A percentile compares a stretch with the other conserved stretches of the same genome.
Evolutionary conservation across 2,329 filamentous ascomycete genomes (phyloP).

Genomic region (Neurospora sp.): DNA sequence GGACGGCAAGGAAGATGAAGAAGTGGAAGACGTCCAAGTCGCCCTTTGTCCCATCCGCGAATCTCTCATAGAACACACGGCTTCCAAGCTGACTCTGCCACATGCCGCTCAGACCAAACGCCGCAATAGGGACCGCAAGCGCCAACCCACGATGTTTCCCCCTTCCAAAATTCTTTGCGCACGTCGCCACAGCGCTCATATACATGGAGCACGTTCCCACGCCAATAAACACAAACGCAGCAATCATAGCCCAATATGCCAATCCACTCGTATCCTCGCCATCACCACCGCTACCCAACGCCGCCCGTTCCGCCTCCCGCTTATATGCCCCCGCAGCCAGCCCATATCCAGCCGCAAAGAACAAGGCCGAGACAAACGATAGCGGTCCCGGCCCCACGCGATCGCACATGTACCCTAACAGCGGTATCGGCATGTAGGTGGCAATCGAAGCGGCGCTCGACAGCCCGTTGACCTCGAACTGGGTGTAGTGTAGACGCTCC

Average conservation of each 20-base stretch:
- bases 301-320: constrained; percentile 32
- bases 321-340: constrained; percentile 72
- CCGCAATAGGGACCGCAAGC: constrained; percentile 80
- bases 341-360: constrained; percentile 76
- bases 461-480: constrained; percentile 85
- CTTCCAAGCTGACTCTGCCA: constrained; percentile 88
- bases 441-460: constrained; percentile 79
- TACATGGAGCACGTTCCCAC: constrained; percentile 84
- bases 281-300: constrained; percentile 31
- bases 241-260: constrained; percentile 75
- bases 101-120: constrained; percentile 90
- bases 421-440: constrained; percentile 83
- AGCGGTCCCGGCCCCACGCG: constrained; percentile 72
- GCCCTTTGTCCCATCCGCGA: constrained; percentile 51
- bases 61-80: constrained; percentile 61
- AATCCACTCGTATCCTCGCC: constrained; percentile 31
- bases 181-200: constrained; percentile 81
- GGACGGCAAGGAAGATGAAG: constrained; percentile 72
- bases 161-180: constrained; percentile 94
- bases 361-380: constrained; percentile 57
- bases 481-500: constrained; percentile 74
- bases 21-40: constrained; percentile 71
- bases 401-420: constrained; percentile 88
- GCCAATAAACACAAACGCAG: constrained; percentile 76
- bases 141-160: constrained; percentile 82